Evolutionary conservation across 345 rosid genomes (phyloP), one percentile per base, ranked within the genome.

Genomic region (Orychophragmus violaceus): DNA sequence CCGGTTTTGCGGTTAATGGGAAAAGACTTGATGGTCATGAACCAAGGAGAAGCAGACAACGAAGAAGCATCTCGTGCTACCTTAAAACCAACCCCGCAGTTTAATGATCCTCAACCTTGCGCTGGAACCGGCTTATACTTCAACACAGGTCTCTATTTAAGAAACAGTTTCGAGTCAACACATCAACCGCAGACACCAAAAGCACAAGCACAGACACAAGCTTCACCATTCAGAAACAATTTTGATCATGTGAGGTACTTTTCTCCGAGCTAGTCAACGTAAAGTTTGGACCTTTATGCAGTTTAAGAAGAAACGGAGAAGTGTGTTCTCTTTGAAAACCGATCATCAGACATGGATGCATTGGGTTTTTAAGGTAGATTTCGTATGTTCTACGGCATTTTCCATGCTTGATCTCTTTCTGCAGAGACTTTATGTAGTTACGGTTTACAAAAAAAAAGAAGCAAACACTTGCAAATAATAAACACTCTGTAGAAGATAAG

Each of bases 1-100:
- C 90, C 97, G 1, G 63, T 90, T 60, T 88, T 94, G 36, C 81
- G 99, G 80, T 77, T 94, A 79, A 94, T 94, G 99, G 99, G 99
- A 27, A 94, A 94, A 83, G 86, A 94, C 62, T 77, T 94, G 70
- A 82, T 92, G 89, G 93, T 94, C 77, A 83, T 94, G 78, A 94
- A 83, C 83, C 83, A 94, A 79, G 96, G 80, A 54, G 90, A 87
- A 39, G 81, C 85, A 56, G 68, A 75, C 55, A 49, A 24, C 5
- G 32, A 5, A 62, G 79, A 62, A 59, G 82, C 69, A 64, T 63
- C 74, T 8, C 82, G 32, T 64, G 73, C 75, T 10, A 54, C 45
- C 62, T 37, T 69, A 62, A 63, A 19, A 14, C 77, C 48, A 62
- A 54, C 68, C 48, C 39, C 80, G 25, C 82, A 78, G 52, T 78